phyloP scores from a whole-genome alignment of 257 asterid genomes.

The Solanum sejunctum region DNA sequence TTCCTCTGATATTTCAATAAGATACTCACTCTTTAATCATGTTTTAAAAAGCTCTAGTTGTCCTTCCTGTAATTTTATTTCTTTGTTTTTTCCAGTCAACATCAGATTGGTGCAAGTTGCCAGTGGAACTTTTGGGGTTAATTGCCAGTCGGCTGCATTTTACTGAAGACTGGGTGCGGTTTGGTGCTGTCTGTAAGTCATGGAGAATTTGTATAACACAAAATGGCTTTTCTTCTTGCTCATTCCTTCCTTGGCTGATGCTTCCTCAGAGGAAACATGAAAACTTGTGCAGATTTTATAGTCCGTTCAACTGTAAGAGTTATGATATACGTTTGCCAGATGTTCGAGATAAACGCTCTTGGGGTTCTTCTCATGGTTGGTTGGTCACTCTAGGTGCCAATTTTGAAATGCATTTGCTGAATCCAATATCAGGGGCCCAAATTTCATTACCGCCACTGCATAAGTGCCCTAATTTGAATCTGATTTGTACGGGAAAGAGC shows the following conservation, averaged over 20 bases:
- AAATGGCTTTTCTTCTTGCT: not conserved
- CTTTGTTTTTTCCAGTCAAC: not conserved
- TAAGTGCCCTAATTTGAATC: conserved; percentile 11
- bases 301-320: conserved; percentile 6
- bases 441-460: conserved; percentile 10
- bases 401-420: conserved; percentile 8
- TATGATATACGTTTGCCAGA: conserved; percentile 4
- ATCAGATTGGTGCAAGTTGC: conserved; percentile 14
- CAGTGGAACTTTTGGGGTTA: conserved; percentile 11
- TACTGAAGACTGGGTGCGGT: conserved; percentile 4
- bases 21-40: not conserved
- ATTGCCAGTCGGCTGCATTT: conserved; percentile 7
- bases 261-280: conserved; percentile 2
- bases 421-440: conserved; percentile 5
- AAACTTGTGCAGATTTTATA: not conserved
- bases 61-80: not conserved
- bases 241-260: conserved; percentile 15
- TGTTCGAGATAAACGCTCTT: conserved; percentile 8
- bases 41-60: not conserved
- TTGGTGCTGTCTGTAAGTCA: conserved; percentile 13
- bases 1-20: not conserved
- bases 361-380: conserved; percentile 25
- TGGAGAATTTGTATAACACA: conserved; percentile 6
- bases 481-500: conserved; percentile 1
- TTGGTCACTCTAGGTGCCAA: conserved; percentile 8